Conservation (phyloP, 257 asterid genomes). For the Apocynum venetum region DNA sequence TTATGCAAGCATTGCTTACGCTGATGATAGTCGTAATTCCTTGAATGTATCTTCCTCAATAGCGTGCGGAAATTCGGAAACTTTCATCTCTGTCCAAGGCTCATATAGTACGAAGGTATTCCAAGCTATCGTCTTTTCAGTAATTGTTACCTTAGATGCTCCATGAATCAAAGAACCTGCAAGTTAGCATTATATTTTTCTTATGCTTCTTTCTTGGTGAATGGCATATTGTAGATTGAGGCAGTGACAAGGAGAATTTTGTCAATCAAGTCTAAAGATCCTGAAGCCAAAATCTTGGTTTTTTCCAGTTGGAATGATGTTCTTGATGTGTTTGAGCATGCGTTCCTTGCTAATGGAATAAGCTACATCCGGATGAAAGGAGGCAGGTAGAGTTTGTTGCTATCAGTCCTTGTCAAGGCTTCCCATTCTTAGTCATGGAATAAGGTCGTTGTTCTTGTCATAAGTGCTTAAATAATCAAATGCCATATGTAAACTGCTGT, state of each 20-base stretch:
- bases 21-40: slow-evolving; percentile 55
- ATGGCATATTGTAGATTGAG: slow-evolving; percentile 55
- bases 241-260: slow-evolving; percentile 91
- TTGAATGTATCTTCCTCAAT: slow-evolving; percentile 25
- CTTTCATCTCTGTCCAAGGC: slow-evolving; percentile 61
- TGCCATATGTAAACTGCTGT: neutral
- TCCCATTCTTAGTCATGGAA: neutral
- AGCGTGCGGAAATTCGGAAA: slow-evolving; percentile 47
- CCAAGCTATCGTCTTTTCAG: slow-evolving; percentile 4
- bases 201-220: slow-evolving; percentile 22
- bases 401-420: neutral
- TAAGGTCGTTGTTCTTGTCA: neutral
- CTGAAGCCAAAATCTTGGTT: slow-evolving; percentile 65
- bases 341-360: slow-evolving; percentile 67
- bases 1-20: slow-evolving; percentile 80
- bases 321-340: slow-evolving; percentile 95
- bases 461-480: slow-evolving; percentile 1
- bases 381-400: slow-evolving; percentile 62
- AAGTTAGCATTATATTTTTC: neutral
- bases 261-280: slow-evolving; percentile 59
- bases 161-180: neutral
- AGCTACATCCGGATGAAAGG: slow-evolving; percentile 89
- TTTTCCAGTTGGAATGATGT: slow-evolving; percentile 97
- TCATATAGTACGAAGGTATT: slow-evolving; percentile 93
- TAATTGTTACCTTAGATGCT: neutral